Base-by-base conservation (phyloP, 345 rosid species). In the Laguncularia racemosa region DNA sequence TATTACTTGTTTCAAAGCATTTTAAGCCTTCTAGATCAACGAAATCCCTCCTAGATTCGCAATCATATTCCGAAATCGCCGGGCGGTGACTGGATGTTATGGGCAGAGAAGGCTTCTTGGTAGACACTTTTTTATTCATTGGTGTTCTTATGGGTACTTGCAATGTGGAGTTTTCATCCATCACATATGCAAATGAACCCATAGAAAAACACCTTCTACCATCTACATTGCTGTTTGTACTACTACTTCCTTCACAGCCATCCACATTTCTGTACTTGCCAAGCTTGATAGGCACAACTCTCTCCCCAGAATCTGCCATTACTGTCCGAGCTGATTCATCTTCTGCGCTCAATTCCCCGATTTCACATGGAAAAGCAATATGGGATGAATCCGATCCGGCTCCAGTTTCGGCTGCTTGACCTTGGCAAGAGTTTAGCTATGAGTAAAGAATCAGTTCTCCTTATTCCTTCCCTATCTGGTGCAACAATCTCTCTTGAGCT, bases 161-260 rank as follows among this genome's bases (percentile, higher is more conserved):
- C 81, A 95, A 75, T 45, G 68, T 60, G 15, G 91, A 74, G 53
- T 76, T 77, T 62, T 85, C 92, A 55, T 90, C 95, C 95, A 90
- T 77, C 21, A 90, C 87, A 58, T 95, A 95, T 82, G 85, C 95
- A 65, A 82, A 90, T 14, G 96, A 87, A 16, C 95, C 99, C 99
- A 93, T 90, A 10, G 99, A 93, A 47, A 79, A 85, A 63, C 99
- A 93, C 62, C 97, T 87, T 63, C 99, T 78, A 11, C 73, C 75
- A 54, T 78, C 96, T 38, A 80, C 70, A 58, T 65, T 82, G 18
- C 53, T 69, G 61, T 79, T 74, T 55, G 73, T 65, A n/a, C 55
- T 58, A 8, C 58, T 43, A 4, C 78, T 62, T 15, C 72, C 82
- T 62, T 78, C 97, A 56, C 70, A 86, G 2, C 58, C 63, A 73